These are phyloP conservation scores for Emergomyces africanus DNA, from an alignment of 2,329 filamentous ascomycete species.

Conservation along the genomic window DNA sequence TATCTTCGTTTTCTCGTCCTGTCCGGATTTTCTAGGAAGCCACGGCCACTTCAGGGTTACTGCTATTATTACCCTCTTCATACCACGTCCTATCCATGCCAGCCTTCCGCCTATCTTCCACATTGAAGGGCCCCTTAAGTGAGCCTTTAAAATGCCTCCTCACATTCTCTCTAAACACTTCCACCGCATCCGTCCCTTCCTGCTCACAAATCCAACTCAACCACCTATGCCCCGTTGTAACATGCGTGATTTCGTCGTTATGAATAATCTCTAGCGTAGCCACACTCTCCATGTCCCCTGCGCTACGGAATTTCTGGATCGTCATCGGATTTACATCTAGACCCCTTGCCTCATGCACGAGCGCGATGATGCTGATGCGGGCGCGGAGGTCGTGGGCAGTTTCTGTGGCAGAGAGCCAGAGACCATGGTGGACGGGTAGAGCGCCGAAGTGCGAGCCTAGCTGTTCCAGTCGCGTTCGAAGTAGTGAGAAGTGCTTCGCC, in stretches of 20 bases:
- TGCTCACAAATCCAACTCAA: constrained; percentile 36
- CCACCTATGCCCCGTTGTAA: constrained; percentile 37
- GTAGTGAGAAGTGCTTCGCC: constrained; percentile 36
- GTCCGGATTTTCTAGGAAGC: neutral
- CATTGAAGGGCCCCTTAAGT: constrained; percentile 35
- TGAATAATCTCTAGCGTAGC: constrained; percentile 32
- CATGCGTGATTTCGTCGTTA: constrained; percentile 38
- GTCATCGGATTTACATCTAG: constrained; percentile 37
- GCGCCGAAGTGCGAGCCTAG: constrained; percentile 34
- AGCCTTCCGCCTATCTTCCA: constrained; percentile 31
- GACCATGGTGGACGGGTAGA: constrained; percentile 34
- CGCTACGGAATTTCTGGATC: constrained; percentile 35
- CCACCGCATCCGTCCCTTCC: constrained; percentile 33
- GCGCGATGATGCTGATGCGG: constrained; percentile 35
- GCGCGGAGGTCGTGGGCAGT: constrained; percentile 35
- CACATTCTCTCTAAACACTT: constrained; percentile 34
- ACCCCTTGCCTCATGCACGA: constrained; percentile 37
- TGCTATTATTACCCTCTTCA: constrained; percentile 13
- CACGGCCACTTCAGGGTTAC: neutral
- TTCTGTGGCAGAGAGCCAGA: constrained; percentile 33
- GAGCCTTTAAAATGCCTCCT: constrained; percentile 30
- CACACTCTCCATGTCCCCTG: constrained; percentile 31
- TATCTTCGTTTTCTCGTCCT: neutral
- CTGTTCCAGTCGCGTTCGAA: constrained; percentile 34
- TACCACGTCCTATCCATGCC: constrained; percentile 35